phyloP scores from a whole-genome alignment of 2,329 filamentous ascomycete species.

The Calonectria hongkongensis region DNA sequence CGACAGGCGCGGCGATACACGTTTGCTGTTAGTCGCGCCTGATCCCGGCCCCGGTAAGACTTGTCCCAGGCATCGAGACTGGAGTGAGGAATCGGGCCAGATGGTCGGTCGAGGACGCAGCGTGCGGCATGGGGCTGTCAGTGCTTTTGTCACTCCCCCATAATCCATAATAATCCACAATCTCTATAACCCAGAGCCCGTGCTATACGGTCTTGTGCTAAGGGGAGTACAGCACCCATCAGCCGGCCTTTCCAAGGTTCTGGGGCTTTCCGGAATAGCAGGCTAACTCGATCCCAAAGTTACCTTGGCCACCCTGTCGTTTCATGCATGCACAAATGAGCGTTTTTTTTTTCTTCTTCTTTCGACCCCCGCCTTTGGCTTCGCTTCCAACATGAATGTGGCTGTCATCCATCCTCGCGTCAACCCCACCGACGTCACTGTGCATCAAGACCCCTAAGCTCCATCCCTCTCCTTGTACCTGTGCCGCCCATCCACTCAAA shows the following conservation, averaged over 20 bases:
- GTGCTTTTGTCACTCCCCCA: slow-evolving; percentile 6
- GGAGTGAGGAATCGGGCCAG: slow-evolving; percentile 35
- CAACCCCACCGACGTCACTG: slow-evolving; percentile 41
- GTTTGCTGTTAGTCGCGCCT: not conserved
- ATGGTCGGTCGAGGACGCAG: not conserved
- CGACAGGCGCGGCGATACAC: not conserved
- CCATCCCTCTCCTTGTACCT: slow-evolving; percentile 4
- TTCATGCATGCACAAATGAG: slow-evolving; percentile 24
- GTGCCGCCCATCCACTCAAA: slow-evolving; percentile 2
- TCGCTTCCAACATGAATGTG: slow-evolving; percentile 16
- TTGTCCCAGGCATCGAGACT: slow-evolving; percentile 37
- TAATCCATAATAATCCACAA: not conserved
- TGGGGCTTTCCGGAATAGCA: slow-evolving; percentile 5
- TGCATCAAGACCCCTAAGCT: slow-evolving; percentile 29
- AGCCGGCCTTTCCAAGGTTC: slow-evolving; percentile 4
- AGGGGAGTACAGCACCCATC: not conserved
- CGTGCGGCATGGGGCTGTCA: not conserved
- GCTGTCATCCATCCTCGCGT: slow-evolving; percentile 26
- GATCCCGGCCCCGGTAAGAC: slow-evolving; percentile 27
- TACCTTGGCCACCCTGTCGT: slow-evolving; percentile 4
- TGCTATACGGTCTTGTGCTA: too few species aligned
- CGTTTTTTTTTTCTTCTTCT: not conserved
- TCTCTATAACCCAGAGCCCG: too few species aligned
- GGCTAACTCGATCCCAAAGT: slow-evolving; percentile 15
- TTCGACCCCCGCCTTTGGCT: slow-evolving; percentile 11